These are phyloP conservation scores for Hypholoma fasciculare DNA, from an alignment of 768 basidiomycete species.

Conservation along the genomic window DNA sequence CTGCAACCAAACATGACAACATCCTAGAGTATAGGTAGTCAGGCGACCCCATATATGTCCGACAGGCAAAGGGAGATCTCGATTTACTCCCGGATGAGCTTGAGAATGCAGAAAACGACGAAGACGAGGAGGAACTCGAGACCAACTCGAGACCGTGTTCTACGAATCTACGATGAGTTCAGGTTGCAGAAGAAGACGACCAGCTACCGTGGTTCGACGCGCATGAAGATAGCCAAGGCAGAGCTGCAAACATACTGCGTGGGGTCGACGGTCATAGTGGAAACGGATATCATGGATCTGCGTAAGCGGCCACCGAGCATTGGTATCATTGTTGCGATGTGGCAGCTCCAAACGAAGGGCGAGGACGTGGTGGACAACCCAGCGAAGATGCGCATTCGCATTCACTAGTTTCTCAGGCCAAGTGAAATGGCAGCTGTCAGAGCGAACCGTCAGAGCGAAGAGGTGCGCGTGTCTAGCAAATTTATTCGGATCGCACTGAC, in stretches of 20 bases:
- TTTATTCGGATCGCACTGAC: neutral
- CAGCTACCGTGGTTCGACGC: constrained; percentile 22
- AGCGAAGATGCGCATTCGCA: constrained; percentile 50
- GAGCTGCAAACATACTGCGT: constrained; percentile 40
- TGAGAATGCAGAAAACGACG: constrained; percentile 17
- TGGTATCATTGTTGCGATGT: constrained; percentile 71
- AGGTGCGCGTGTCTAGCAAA: constrained; percentile 40
- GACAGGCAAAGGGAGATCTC: constrained; percentile 13
- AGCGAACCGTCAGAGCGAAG: constrained; percentile 56
- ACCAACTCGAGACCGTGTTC: constrained; percentile 39
- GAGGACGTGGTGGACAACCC: constrained; percentile 29
- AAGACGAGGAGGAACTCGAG: constrained; percentile 15
- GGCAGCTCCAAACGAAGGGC: constrained; percentile 45
- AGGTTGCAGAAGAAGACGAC: constrained; percentile 28
- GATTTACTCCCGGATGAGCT: constrained; percentile 26
- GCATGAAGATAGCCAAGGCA: constrained; percentile 19
- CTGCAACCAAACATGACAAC: constrained; percentile 15
- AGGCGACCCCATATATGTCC: constrained; percentile 15
- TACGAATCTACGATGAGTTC: constrained; percentile 34
- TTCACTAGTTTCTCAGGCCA: constrained; percentile 80
- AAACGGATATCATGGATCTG: constrained; percentile 42
- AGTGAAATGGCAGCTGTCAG: constrained; percentile 60
- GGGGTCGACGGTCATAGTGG: constrained; percentile 70
- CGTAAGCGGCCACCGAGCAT: constrained; percentile 54
- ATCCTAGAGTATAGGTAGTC: constrained; percentile 21